Base-by-base conservation (phyloP, 768 basidiomycete species). In the Panus rudis region DNA sequence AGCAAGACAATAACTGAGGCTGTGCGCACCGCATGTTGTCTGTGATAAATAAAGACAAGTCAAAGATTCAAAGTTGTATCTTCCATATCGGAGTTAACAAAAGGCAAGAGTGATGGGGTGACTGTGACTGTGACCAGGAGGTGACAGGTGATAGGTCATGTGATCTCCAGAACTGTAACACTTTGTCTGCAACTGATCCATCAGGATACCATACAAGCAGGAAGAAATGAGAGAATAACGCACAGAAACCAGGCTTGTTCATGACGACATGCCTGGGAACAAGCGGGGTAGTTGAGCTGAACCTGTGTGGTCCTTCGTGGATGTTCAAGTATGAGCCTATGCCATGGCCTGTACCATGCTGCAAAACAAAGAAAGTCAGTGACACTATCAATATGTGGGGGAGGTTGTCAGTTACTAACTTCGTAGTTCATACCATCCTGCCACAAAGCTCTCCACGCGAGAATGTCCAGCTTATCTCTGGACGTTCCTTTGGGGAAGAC, bases 281-380 rank as follows among this genome's bases (percentile, higher is more conserved):
- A 24, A 97, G 73, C 2, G 87, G 75, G 23, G 80, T 71, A 30
- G 69, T 69, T 55, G 72, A 80, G 17, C 78, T 72, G 64, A 94
- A 89, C 30, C 83, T 76, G 46, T 91, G 79, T 12, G 88, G 78
- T 8, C 92, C 87, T 65, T 90, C 88, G 54, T 91, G 85, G 17
- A 89, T 85, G 45, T 76, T 86, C 57, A 93, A 69, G 68, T 86
- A 94, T 26, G 84, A 80, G 16, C 91, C 91, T 51, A 93, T 76
- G 19, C 91, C 92, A 57, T 94, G 91, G 4, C 91, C 91, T 13
- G 91, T 92, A 20, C 91, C 92, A 64, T 94, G 91, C 79, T 90
- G 35, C 7, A 24, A 14, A 24, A 12, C 11, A 34, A 6, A 10
- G n/a, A 20, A 8, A 2, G 27, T 45, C 12, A 1, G 37, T 46